These are phyloP conservation scores for Cardiospermum halicacabum DNA, from an alignment of 345 rosid genomes.

Conservation along the genomic window DNA sequence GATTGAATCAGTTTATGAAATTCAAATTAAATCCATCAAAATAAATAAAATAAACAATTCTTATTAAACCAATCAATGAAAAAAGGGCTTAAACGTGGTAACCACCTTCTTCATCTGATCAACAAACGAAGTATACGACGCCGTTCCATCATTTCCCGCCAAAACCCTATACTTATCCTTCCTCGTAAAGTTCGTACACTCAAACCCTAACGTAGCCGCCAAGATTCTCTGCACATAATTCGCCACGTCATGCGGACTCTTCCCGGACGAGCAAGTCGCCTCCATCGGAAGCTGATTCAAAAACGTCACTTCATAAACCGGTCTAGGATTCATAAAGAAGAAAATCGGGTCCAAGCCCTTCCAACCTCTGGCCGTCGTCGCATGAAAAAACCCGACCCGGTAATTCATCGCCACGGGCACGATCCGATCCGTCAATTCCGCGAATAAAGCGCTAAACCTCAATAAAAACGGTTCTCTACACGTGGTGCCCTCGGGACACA, in stretches of 20 bases:
- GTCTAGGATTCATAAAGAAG: conserved; percentile 95
- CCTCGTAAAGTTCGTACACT: conserved; percentile 88
- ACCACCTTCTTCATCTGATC: conserved; percentile 53
- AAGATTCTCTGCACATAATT: conserved; percentile 84
- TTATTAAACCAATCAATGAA: conserved; percentile 17
- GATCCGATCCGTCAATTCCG: conserved; percentile 72
- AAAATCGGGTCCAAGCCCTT: conserved; percentile 83
- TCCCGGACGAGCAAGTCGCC: conserved; percentile 87
- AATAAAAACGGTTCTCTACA: conserved; percentile 86
- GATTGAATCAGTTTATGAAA: conserved; percentile 1
- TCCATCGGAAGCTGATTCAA: conserved; percentile 73
- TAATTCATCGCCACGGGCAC: conserved; percentile 96
- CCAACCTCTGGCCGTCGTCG: conserved; percentile 92
- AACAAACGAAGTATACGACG: conserved; percentile 43
- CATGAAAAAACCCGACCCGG: conserved; percentile 88
- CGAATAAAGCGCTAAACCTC: conserved; percentile 84
- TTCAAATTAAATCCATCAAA: not conserved
- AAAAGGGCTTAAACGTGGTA: conserved; percentile 55
- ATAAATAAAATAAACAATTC: not conserved
- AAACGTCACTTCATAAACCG: conserved; percentile 85
- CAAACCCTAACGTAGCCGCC: conserved; percentile 82
- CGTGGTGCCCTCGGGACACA: conserved; percentile 92
- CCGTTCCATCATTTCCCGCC: conserved; percentile 87
- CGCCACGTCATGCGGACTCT: conserved; percentile 86
- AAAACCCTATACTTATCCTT: conserved; percentile 78